Conservation (phyloP, 495 filamentous ascomycete genomes). For the Trypethelium eluteriae region DNA sequence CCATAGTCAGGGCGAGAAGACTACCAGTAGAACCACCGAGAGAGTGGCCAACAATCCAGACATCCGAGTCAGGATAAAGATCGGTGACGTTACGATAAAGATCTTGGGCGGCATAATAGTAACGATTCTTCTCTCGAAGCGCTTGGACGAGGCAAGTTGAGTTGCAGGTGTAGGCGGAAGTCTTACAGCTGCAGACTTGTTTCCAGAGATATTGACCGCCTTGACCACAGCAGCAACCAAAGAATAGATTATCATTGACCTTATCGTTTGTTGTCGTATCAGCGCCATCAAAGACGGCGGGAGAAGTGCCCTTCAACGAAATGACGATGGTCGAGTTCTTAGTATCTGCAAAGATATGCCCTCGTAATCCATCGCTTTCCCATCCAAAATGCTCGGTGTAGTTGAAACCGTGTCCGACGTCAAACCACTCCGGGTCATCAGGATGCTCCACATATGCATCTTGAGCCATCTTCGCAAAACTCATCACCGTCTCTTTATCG, state of each 20-base stretch:
- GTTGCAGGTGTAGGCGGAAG: constrained; percentile 77
- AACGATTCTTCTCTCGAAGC: constrained; percentile 72
- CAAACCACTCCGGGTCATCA: constrained; percentile 69
- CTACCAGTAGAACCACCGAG: constrained; percentile 81
- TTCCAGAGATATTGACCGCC: constrained; percentile 78
- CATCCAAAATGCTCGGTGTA: constrained; percentile 80
- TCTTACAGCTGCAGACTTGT: constrained; percentile 86
- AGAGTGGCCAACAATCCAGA: constrained; percentile 88
- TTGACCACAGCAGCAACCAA: constrained; percentile 94
- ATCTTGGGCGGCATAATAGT: constrained; percentile 79
- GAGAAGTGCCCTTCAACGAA: constrained; percentile 62
- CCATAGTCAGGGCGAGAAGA: constrained; percentile 82
- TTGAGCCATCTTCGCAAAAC: constrained; percentile 75
- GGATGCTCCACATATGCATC: constrained; percentile 77
- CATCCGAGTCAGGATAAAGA: constrained; percentile 73
- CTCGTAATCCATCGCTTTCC: constrained; percentile 79
- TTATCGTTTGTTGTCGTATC: constrained; percentile 97
- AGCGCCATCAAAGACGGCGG: constrained; percentile 87
- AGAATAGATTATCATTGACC: constrained; percentile 92
- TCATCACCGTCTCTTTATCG: constrained; percentile 76
- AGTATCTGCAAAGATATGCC: constrained; percentile 85
- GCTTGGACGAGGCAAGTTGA: constrained; percentile 74
- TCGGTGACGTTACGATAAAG: constrained; percentile 87
- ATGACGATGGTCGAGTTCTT: constrained; percentile 82
- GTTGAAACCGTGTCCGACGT: constrained; percentile 72